Conservation (phyloP, 768 basidiomycete species). For the Lactifluus volemus region DNA sequence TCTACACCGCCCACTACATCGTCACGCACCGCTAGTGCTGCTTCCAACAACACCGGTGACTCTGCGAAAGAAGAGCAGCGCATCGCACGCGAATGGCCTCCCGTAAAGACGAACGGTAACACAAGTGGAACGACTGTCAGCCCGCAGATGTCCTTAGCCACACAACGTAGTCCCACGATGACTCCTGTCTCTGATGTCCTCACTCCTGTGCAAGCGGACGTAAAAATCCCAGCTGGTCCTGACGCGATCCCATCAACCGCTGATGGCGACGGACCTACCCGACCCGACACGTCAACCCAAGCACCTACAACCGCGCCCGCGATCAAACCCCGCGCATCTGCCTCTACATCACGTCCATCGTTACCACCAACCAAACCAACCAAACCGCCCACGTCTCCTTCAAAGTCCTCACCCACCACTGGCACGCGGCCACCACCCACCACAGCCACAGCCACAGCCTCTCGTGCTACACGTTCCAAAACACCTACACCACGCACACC, state of each 20-base stretch:
- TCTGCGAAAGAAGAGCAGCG: slow-evolving; percentile 56
- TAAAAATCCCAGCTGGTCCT: background rate
- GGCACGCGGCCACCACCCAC: slow-evolving; percentile 9
- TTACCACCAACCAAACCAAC: background rate
- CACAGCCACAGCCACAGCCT: slow-evolving; percentile 5
- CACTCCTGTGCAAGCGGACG: background rate
- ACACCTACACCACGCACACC: slow-evolving; percentile 19
- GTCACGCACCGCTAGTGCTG: slow-evolving; percentile 57
- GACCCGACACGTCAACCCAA: background rate
- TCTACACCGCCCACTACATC: slow-evolving; percentile 25
- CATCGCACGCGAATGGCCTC: slow-evolving; percentile 76
- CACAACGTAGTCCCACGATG: background rate
- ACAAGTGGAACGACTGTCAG: background rate
- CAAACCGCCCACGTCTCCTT: slow-evolving; percentile 18
- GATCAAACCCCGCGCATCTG: slow-evolving; percentile 13
- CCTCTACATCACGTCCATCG: slow-evolving; percentile 1
- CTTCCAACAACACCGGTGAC: slow-evolving; percentile 56
- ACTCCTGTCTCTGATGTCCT: background rate
- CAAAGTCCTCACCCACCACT: slow-evolving; percentile 24
- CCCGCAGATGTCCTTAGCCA: background rate
- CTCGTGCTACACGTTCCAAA: slow-evolving; percentile 16
- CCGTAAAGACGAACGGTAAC: slow-evolving; percentile 16
- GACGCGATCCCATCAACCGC: background rate
- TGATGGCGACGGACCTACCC: background rate
- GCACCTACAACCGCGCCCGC: slow-evolving; percentile 15